phyloP scores from a whole-genome alignment of 495 filamentous ascomycete genomes.

The Xylaria palmicola region DNA sequence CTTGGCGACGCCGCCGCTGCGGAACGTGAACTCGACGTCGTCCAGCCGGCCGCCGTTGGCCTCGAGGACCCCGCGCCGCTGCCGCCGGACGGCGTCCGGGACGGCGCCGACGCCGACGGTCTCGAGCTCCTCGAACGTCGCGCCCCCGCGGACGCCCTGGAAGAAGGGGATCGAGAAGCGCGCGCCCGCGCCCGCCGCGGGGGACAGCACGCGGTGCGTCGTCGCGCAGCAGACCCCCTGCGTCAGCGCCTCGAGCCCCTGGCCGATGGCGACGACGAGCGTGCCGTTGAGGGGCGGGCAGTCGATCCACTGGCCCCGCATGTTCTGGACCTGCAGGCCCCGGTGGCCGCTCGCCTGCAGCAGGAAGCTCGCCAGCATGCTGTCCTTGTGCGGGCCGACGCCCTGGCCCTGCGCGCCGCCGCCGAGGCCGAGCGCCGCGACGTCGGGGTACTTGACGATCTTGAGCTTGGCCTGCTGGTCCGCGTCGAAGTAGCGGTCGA shows the following conservation, averaged over 20 bases:
- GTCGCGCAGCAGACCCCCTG: conserved; percentile 83
- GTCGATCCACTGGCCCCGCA: conserved; percentile 77
- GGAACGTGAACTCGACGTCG: conserved; percentile 80
- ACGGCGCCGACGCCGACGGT: conserved; percentile 59
- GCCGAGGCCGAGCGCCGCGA: conserved; percentile 47
- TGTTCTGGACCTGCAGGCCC: conserved; percentile 89
- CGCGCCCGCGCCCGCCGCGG: conserved; percentile 63
- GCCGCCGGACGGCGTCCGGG: conserved; percentile 60
- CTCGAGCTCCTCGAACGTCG: conserved; percentile 70
- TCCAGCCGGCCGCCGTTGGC: conserved; percentile 53
- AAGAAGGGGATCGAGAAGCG: conserved; percentile 89
- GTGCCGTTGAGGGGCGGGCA: conserved; percentile 61
- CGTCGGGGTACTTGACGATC: conserved; percentile 83
- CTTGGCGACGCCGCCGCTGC: conserved; percentile 56
- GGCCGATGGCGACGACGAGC: conserved; percentile 89
- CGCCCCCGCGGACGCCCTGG: conserved; percentile 81
- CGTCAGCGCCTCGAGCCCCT: conserved; percentile 88
- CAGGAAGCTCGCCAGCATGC: conserved; percentile 82
- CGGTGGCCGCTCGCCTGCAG: conserved; percentile 78
- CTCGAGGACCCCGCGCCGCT: conserved; percentile 54
- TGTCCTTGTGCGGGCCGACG: conserved; percentile 93
- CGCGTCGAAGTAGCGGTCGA: conserved; percentile 77
- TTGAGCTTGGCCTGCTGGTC: conserved; percentile 87
- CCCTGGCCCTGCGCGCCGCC: conserved; percentile 59
- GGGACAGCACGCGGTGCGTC: conserved; percentile 77